Evolutionary conservation across 1,284 basidiomycete species (phyloP).

Genomic region (Athelia psychrophila): DNA sequence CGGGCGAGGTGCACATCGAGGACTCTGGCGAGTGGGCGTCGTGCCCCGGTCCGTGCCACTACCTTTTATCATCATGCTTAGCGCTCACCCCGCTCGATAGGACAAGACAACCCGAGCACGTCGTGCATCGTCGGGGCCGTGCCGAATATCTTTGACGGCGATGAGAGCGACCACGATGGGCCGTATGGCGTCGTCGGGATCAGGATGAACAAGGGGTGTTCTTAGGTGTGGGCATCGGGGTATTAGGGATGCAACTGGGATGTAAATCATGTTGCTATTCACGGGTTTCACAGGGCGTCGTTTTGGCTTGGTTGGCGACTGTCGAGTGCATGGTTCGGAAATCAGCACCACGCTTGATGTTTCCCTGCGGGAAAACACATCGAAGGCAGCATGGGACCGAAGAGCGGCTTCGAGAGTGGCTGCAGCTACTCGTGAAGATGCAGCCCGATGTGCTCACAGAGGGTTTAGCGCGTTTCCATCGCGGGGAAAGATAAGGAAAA

Average conservation of each 20-base stretch:
- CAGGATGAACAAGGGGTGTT: too few relatives aligned
- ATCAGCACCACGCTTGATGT: too few relatives aligned
- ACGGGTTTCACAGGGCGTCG: background rate
- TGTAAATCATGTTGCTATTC: background rate
- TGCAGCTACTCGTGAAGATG: too few relatives aligned
- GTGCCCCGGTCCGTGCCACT: conserved; percentile 34
- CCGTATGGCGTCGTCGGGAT: conserved; percentile 8
- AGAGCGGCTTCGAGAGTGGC: too few relatives aligned
- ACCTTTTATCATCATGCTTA: too few relatives aligned
- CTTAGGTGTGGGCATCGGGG: background rate
- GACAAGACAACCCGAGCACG: conserved; percentile 29
- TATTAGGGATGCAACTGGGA: background rate
- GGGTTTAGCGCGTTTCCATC: too few relatives aligned
- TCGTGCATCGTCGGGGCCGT: conserved; percentile 29
- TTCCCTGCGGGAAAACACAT: too few relatives aligned
- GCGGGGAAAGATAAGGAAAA: too few relatives aligned
- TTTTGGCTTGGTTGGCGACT: too few relatives aligned
- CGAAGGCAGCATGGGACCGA: too few relatives aligned
- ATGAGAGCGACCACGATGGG: conserved; percentile 27
- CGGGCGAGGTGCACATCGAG: conserved; percentile 60
- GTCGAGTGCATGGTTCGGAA: too few relatives aligned
- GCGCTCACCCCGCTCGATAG: conserved; percentile 7
- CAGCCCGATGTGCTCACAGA: too few relatives aligned
- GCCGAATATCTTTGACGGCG: conserved; percentile 28
- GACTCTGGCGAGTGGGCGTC: conserved; percentile 42